These are phyloP conservation scores for Aspergillus bertholletiae DNA, from an alignment of 495 filamentous ascomycete genomes.

Conservation along the genomic window DNA sequence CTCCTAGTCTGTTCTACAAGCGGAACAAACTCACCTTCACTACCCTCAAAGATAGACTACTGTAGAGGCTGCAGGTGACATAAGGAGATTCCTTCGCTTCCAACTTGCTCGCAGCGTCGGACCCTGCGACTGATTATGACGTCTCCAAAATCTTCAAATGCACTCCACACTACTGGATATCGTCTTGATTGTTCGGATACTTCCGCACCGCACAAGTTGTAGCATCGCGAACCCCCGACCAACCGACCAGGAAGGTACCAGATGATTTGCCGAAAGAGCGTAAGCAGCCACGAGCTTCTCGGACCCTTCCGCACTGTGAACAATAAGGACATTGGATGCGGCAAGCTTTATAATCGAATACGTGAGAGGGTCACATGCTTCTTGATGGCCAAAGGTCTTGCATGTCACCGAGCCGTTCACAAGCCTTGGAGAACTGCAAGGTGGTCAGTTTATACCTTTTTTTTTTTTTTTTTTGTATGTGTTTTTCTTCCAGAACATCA, in stretches of 20 bases:
- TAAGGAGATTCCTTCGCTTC: neutral
- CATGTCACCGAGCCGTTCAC: neutral
- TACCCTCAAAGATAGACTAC: slow-evolving; percentile 18
- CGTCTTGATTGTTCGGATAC: neutral
- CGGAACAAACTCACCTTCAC: slow-evolving; percentile 20
- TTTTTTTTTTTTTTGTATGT: slow-evolving; percentile 2
- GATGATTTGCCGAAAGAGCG: no score
- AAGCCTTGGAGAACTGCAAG: slow-evolving; percentile 1
- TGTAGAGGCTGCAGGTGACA: slow-evolving; percentile 9
- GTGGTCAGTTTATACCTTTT: slow-evolving; percentile 8
- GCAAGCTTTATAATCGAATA: neutral
- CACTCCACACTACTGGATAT: slow-evolving; percentile 3
- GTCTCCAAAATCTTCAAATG: neutral
- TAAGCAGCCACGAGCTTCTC: slow-evolving; percentile 15
- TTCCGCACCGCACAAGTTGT: slow-evolving; percentile 1
- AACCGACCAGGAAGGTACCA: no score
- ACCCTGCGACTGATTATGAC: no score
- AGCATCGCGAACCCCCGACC: neutral
- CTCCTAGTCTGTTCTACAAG: slow-evolving; percentile 16
- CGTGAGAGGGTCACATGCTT: slow-evolving; percentile 10
- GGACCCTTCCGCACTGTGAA: slow-evolving; percentile 1
- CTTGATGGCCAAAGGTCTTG: slow-evolving; percentile 16
- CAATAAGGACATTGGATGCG: slow-evolving; percentile 6
- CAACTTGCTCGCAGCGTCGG: neutral
- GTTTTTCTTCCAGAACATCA: slow-evolving; percentile 7